Conservation (phyloP, 2,329 filamentous ascomycete genomes). For the Hypoxylon sp. region DNA sequence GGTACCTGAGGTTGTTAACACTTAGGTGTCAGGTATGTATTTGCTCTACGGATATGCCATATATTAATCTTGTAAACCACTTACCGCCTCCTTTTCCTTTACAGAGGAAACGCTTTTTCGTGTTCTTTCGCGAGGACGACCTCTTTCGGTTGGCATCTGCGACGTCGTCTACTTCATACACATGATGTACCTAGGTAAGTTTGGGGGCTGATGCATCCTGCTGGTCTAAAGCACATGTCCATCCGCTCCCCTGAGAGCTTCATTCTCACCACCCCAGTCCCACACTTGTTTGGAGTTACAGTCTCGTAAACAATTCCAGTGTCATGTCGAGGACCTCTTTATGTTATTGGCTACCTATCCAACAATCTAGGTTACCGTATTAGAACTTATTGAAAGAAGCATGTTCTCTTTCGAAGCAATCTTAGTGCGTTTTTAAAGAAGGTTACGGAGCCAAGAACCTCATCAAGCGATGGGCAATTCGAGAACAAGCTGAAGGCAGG, state of each 20-base stretch:
- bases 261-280: neutral
- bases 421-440: no score
- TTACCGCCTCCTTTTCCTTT: slow-evolving; percentile 16
- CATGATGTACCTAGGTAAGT: no score
- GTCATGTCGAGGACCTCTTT: slow-evolving; percentile 7
- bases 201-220: slow-evolving; percentile 33
- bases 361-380: no score
- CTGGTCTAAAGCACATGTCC: slow-evolving; percentile 24
- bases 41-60: neutral
- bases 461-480: no score
- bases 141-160: neutral
- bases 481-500: no score
- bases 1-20: no score
- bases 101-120: neutral
- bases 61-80: neutral
- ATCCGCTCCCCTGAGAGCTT: slow-evolving; percentile 2
- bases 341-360: slow-evolving; percentile 22
- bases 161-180: slow-evolving; percentile 14
- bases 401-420: no score
- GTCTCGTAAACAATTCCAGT: slow-evolving; percentile 14
- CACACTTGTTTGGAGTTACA: slow-evolving; percentile 12
- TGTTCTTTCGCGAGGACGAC: neutral
- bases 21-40: neutral
- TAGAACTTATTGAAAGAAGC: neutral
- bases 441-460: no score